Evolutionary conservation across 1,284 basidiomycete species (phyloP), one percentile per base, ranked within the genome.

Genomic region (Puccinia triticina): DNA sequence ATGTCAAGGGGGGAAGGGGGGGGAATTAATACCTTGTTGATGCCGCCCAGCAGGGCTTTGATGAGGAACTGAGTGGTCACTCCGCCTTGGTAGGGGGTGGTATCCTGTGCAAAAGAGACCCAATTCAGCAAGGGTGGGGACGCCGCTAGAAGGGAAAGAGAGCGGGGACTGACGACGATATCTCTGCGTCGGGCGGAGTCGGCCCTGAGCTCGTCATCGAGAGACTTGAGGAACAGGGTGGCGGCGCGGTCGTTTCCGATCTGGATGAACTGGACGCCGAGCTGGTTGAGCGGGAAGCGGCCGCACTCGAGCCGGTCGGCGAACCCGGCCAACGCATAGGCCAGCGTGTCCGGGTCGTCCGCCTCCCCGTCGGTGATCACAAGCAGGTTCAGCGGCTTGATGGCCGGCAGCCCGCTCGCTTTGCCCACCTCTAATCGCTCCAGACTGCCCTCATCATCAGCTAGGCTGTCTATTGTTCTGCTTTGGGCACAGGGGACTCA

Each of bases 221-320:
- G 43, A 43, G n/a, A 57, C 69, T 76, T 32, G 21, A 82, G 57
- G n/a, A 73, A 73, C 53, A 57, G 53, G 18, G 80, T 82, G 37
- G 80, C 80, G 8, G 26, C 50, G 7, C 34, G 37, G 37, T 82
- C 80, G 43, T 82, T 69, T 83, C 86, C 75, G 61, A 90, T 90
- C 87, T 91, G 91, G 16, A 88, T 87, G n/a, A 92, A 91, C 83
- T 91, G 91, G 46, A 92, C 89, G 43, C 90, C 89, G 37, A 90
- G 87, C 84, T 88, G 83, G 85, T 86, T 53, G 82, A 91, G 86
- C 0, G 91, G 90, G 83, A 89, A 90, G 71, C 89, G 87, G 0
- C 88, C 87, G 14, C 84, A 84, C 83, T 91, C 90, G 0, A 91
- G 87, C 37, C 90, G 87, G 69, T 87, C 87, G 12, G 91, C 90